These are phyloP conservation scores for Tolypocladium endophyticum DNA, from an alignment of 2,329 filamentous ascomycete species.

Conservation along the genomic window DNA sequence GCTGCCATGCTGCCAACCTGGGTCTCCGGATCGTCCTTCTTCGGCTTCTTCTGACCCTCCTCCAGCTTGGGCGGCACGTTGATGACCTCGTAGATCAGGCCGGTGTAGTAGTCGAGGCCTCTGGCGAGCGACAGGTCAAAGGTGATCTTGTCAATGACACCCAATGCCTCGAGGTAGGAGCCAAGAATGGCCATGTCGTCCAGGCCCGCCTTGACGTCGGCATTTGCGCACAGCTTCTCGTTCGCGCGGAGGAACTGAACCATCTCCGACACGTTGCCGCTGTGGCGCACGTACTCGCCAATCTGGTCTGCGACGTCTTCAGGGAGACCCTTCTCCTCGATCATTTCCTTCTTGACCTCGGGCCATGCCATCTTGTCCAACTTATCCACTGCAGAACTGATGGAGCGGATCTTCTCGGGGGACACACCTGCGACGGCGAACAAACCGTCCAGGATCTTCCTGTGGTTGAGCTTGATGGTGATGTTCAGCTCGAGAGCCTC, in stretches of 20 bases:
- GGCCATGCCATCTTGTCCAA: constrained; percentile 87
- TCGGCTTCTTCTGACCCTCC: constrained; percentile 33
- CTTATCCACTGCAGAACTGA: constrained; percentile 91
- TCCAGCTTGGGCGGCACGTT: constrained; percentile 41
- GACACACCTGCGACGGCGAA: constrained; percentile 89
- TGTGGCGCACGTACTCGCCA: constrained; percentile 70
- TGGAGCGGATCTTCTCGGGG: constrained; percentile 73
- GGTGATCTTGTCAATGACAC: constrained; percentile 62
- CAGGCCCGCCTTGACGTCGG: constrained; percentile 67
- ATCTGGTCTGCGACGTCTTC: constrained; percentile 74
- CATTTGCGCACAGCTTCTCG: constrained; percentile 57
- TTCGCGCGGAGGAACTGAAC: constrained; percentile 60
- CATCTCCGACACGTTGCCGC: constrained; percentile 59
- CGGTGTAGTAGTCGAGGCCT: constrained; percentile 88
- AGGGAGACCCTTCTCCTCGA: constrained; percentile 77
- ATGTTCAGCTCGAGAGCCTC: constrained; percentile 63
- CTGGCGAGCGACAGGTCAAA: constrained; percentile 87
- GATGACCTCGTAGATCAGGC: constrained; percentile 81
- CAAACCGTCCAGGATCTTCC: constrained; percentile 85
- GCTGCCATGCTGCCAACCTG: constrained; percentile 79
- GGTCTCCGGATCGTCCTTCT: constrained; percentile 41
- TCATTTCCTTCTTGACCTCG: constrained; percentile 88
- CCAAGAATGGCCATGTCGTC: constrained; percentile 74
- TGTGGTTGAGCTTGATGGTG: constrained; percentile 90
- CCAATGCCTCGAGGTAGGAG: constrained; percentile 70